Evolutionary conservation across 805 yeast genomes (phyloP), one percentile per base, ranked within the genome.

Genomic region (Candida sakaeoensis): DNA sequence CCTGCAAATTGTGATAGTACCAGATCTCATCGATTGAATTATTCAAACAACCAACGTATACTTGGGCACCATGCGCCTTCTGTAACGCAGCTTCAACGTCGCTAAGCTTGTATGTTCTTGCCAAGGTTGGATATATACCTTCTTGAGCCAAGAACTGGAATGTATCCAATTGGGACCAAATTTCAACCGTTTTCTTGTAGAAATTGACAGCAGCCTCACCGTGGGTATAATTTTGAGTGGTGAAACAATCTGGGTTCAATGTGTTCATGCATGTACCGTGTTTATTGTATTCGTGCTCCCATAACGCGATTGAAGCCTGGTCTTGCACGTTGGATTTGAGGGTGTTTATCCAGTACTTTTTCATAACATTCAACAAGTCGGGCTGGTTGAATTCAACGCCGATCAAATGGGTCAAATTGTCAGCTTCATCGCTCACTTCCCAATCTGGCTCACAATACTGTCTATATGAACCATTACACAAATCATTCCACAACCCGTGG

Each of bases 1-100:
- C 97, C 51, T 74, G 69, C 41, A 89, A 68, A 45, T 80, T 72
- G 67, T 84, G 85, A 65, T 75, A 87, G 63, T 90, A 90, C 96
- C 96, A 90, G 30, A 82, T 65, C 58, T 82, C 85, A 49, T 75
- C 78, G 40, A 82, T 62, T 43, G 71, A 55, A 42, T 56, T 49
- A 54, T 54, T 55, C 42, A 49, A 49, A 47, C 74, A 68, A 27
- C 61, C 61, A 54, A 68, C 58, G 41, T 51, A 64, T 9, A 65
- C 72, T 16, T 55, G 36, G 24, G 58, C 45, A 12, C 63, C 70
- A 15, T 47, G 54, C 44, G 60, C 61, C 28, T 57, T 53, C 29
- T 54, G 44, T 42, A 68, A 58, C 2, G 72, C 72, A 2, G 46
- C 50, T 26, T 48, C 47, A 22, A 68, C 57, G 39, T 68, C 61